These are phyloP conservation scores for Rhipidocladum racemiflorum DNA, from an alignment of 176 grass and related monocot species.

Conservation along the genomic window DNA sequence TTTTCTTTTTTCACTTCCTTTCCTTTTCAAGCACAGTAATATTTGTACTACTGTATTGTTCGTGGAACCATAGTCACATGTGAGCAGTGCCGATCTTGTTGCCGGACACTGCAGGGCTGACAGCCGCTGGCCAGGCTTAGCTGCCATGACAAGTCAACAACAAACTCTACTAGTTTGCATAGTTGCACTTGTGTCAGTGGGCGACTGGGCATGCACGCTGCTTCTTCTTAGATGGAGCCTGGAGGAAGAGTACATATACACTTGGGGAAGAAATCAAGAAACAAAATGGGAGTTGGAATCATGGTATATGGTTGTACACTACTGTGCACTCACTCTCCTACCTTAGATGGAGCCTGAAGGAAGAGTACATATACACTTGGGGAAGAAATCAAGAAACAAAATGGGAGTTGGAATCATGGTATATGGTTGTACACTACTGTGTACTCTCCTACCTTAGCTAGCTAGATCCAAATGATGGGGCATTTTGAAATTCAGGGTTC, in stretches of 20 bases:
- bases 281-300: no score
- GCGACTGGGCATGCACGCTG: neutral
- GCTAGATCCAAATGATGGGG: neutral
- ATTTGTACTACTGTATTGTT: no score
- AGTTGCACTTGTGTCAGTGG: neutral
- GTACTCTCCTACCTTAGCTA: neutral
- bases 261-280: neutral
- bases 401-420: neutral
- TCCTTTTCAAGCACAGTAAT: neutral
- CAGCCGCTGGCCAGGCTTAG: neutral
- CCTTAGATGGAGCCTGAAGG: no score
- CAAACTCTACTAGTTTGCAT: neutral
- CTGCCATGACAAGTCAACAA: slow-evolving; percentile 20
- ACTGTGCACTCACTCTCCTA: no score
- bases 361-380: no score
- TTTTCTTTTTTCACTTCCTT: neutral
- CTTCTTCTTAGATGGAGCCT: neutral
- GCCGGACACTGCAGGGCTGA: neutral
- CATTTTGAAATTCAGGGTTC: slow-evolving; percentile 28
- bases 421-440: neutral
- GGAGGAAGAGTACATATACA: no score
- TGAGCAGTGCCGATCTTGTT: slow-evolving; percentile 3
- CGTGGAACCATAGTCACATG: neutral
- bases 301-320: neutral
- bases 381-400: neutral